phyloP scores from a whole-genome alignment of 2,329 filamentous ascomycete genomes.

The Colletotrichum paranaense region DNA sequence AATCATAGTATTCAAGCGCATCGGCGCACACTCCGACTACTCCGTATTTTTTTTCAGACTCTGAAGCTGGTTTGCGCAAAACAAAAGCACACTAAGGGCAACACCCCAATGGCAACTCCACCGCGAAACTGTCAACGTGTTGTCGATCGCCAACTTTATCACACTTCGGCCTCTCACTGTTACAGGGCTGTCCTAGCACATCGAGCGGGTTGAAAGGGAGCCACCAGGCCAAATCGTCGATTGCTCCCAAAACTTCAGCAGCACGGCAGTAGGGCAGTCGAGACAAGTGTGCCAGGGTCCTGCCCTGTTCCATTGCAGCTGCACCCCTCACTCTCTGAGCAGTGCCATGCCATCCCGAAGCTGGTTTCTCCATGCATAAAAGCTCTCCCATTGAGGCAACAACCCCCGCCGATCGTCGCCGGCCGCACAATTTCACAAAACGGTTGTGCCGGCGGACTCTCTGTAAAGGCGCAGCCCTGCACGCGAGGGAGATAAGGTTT shows the following conservation, averaged over 20 bases:
- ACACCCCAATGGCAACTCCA: constrained; percentile 26
- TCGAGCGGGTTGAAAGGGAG: constrained; percentile 15
- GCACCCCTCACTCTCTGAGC: constrained; percentile 27
- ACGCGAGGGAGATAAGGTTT: constrained; percentile 33
- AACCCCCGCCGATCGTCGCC: constrained; percentile 11
- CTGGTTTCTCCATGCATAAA: constrained; percentile 27
- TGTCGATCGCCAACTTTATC: constrained; percentile 33
- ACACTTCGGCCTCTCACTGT: not conserved
- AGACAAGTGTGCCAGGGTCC: constrained; percentile 25
- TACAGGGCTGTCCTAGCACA: constrained; percentile 20
- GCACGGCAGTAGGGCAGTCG: constrained; percentile 24
- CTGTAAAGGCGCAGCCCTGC: constrained; percentile 17
- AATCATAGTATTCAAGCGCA: constrained; percentile 4
- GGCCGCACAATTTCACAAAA: constrained; percentile 27
- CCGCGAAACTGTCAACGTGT: constrained; percentile 11
- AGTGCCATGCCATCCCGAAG: constrained; percentile 29
- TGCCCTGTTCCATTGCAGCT: constrained; percentile 24
- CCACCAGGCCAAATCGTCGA: constrained; percentile 27
- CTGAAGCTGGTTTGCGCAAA: constrained; percentile 10
- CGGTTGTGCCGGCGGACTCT: constrained; percentile 13
- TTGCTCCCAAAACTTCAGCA: constrained; percentile 17
- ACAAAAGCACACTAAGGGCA: constrained; percentile 22
- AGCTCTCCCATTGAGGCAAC: constrained; percentile 18
- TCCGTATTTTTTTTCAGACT: not conserved
- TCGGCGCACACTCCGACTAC: constrained; percentile 27